Evolutionary conservation across 441 rosid genomes (phyloP), one percentile per base, ranked within the genome.

Genomic region (Biscutella laevigata): DNA sequence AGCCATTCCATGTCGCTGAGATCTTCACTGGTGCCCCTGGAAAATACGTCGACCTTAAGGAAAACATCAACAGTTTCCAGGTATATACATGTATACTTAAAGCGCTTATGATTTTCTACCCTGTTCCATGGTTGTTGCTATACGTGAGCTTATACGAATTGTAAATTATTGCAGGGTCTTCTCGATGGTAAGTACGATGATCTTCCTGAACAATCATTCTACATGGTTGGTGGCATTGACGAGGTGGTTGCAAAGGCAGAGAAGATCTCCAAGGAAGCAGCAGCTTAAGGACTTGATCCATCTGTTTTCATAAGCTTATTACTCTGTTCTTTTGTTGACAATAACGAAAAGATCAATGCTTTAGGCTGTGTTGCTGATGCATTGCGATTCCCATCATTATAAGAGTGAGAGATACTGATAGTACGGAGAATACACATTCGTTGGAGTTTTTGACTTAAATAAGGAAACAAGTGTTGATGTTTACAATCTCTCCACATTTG

Each of bases 191-290:
- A 85, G 72, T 92, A 77, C 13, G 98, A 92, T 47, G 98, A 88
- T 70, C 95, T 92, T 41, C 32, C 96, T 0, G 94, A 92, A 53
- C 98, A 92, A 52, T 86, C 98, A 0, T 92, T 88, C 62, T 92
- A 92, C 79, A 88, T 92, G 98, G 94, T 92, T 62, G 98, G 97
- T 46, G 98, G 98, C 11, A 86, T 92, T 1, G 97, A 92, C 4
- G 98, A 92, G 53, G 98, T 91, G 26, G 77, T 91, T 66, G 86
- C 96, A 3, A 91, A 88, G 78, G 98, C 94, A 0, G 97, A 86
- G 46, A 86, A 83, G 82, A 86, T 88, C 40, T 73, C 95, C 48
- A 81, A 66, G 82, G 95, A 88, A 40, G 29, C 80, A 6, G 79
- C 77, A n/a, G 77, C 82, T 11, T 75, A 76, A 53, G 15, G 26